phyloP scores from a whole-genome alignment of 2,329 filamentous ascomycete species.

The Aspergillus fructus region DNA sequence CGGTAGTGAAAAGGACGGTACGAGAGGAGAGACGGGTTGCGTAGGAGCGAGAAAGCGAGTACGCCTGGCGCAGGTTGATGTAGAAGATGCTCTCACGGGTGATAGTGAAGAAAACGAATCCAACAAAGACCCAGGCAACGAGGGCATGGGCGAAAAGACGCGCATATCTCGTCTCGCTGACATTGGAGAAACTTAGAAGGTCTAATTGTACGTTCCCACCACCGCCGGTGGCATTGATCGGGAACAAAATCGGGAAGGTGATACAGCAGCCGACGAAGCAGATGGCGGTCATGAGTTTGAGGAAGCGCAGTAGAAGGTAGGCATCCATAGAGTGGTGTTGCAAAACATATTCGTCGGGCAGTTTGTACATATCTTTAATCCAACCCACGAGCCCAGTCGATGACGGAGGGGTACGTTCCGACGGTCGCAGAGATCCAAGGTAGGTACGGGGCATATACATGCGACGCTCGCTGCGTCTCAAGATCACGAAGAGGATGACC shows the following conservation, averaged over 20 bases:
- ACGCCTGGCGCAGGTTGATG: constrained; percentile 90
- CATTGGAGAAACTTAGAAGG: constrained; percentile 75
- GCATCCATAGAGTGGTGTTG: constrained; percentile 91
- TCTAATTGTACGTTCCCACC: constrained; percentile 67
- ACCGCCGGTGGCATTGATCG: constrained; percentile 82
- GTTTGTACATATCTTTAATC: constrained; percentile 65
- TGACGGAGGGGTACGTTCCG: constrained; percentile 58
- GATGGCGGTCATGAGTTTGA: constrained; percentile 75
- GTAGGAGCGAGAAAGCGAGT: constrained; percentile 81
- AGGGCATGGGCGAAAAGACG: constrained; percentile 81
- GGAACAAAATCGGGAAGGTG: constrained; percentile 86
- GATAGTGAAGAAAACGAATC: constrained; percentile 84
- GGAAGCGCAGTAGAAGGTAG: constrained; percentile 84
- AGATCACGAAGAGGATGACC: constrained; percentile 50
- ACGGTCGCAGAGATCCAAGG: constrained; percentile 51
- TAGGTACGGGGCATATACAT: constrained; percentile 58
- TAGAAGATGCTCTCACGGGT: constrained; percentile 87
- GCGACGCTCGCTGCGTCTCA: constrained; percentile 50
- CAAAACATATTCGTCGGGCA: constrained; percentile 74
- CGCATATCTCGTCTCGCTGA: constrained; percentile 55
- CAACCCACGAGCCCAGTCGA: constrained; percentile 66
- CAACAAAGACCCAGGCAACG: constrained; percentile 78
- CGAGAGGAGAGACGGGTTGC: constrained; percentile 83
- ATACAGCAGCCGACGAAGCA: constrained; percentile 81
- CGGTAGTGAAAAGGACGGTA: constrained; percentile 84